Evolutionary conservation across 1,139 yeast species (phyloP).

Genomic region (Yamadazyma dendronema): DNA sequence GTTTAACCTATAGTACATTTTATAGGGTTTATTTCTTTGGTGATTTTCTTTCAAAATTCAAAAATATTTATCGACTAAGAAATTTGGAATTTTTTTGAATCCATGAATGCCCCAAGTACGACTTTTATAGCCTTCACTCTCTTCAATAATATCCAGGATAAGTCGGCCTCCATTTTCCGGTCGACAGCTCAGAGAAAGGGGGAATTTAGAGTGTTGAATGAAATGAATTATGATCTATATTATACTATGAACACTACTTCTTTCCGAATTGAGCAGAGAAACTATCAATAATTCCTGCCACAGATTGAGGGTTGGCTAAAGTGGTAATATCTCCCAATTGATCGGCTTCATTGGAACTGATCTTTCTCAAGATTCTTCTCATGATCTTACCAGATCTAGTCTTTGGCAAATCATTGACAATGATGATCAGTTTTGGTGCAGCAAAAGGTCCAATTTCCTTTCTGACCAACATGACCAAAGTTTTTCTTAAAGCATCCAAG

Average conservation of each 20-base stretch:
- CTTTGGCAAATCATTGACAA: slow-evolving; percentile 92
- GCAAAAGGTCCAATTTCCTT: slow-evolving; percentile 97
- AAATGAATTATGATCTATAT: no score
- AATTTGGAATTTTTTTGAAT: no score
- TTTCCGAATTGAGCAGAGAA: slow-evolving; percentile 39
- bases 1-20: no score
- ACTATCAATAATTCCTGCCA: slow-evolving; percentile 65
- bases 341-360: slow-evolving; percentile 85
- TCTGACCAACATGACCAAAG: slow-evolving; percentile 83
- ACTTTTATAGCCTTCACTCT: no score
- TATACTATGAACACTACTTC: slow-evolving; percentile 4
- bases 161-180: no score
- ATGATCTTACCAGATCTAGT: slow-evolving; percentile 98
- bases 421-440: slow-evolving; percentile 87
- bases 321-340: slow-evolving; percentile 93
- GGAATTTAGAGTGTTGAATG: no score
- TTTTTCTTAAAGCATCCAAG: slow-evolving; percentile 68
- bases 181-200: no score
- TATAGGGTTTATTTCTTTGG: no score
- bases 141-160: no score
- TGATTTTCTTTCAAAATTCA: no score
- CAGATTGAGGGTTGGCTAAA: slow-evolving; percentile 83
- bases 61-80: no score
- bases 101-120: no score
- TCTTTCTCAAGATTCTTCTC: slow-evolving; percentile 96